Evolutionary conservation across 805 yeast species (phyloP).

Genomic region (Pichia eremophila): DNA sequence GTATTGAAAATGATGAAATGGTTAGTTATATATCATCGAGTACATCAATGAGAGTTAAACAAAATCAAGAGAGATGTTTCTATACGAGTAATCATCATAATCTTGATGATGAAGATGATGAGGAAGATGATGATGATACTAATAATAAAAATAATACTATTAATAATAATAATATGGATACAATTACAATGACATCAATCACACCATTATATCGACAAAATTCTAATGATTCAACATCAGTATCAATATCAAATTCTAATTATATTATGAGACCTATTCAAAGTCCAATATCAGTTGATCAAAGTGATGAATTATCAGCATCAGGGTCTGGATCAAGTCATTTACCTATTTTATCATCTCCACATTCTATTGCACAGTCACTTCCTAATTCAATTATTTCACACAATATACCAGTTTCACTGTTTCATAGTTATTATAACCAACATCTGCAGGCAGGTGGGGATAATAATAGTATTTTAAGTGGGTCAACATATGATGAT

Average conservation of each 20-base stretch:
- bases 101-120: not conserved
- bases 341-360: too few relatives aligned
- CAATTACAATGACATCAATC: not conserved
- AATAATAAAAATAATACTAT: not conserved
- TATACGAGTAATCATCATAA: not conserved
- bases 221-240: not conserved
- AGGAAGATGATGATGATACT: not conserved
- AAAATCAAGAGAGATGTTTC: slow-evolving; percentile 2
- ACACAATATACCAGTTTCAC: not conserved
- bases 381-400: too few relatives aligned
- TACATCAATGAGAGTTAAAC: slow-evolving; percentile 1
- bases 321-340: too few relatives aligned
- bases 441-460: too few relatives aligned
- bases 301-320: too few relatives aligned
- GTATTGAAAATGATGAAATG: slow-evolving; percentile 3
- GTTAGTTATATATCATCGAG: slow-evolving; percentile 3
- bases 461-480: not conserved
- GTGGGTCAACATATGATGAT: slow-evolving; percentile 7
- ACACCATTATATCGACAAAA: not conserved
- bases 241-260: too few relatives aligned
- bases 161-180: not conserved
- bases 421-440: not conserved
- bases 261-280: too few relatives aligned
- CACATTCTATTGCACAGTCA: too few relatives aligned
- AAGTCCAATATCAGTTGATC: too few relatives aligned